These are phyloP conservation scores for Umbelopsis ramanniana DNA, from an alignment of 192 early-diverging fungal species.

Conservation along the genomic window DNA sequence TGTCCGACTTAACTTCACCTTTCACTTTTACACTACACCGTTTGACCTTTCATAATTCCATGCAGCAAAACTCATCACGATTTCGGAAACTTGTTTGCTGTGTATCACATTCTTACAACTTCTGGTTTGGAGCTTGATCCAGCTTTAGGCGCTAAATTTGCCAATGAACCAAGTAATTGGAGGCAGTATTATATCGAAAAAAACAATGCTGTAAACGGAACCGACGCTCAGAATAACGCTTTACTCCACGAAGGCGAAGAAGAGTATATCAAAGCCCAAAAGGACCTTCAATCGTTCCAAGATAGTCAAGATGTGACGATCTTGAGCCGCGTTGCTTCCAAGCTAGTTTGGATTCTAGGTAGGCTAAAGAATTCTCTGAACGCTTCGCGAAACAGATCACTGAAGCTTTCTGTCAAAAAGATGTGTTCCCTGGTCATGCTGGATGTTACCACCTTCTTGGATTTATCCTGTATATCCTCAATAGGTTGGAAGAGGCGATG, in stretches of 20 bases:
- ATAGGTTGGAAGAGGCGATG: conserved; percentile 55
- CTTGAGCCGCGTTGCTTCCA: conserved; percentile 48
- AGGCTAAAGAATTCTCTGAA: neutral
- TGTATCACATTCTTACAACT: conserved; percentile 50
- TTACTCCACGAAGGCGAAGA: conserved; percentile 49
- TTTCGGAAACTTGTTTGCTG: conserved; percentile 57
- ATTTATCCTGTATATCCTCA: conserved; percentile 56
- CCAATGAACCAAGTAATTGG: conserved; percentile 51
- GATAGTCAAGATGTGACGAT: conserved; percentile 40
- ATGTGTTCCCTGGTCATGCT: conserved; percentile 56
- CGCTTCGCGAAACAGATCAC: neutral
- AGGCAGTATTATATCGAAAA: conserved; percentile 47
- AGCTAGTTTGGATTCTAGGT: conserved; percentile 57
- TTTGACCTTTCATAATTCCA: neutral
- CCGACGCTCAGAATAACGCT: conserved; percentile 35
- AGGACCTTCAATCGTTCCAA: conserved; percentile 48
- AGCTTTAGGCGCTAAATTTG: conserved; percentile 28
- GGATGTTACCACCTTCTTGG: conserved; percentile 59
- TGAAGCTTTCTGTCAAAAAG: conserved; percentile 24
- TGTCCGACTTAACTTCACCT: neutral
- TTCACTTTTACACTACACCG: neutral
- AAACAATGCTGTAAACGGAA: conserved; percentile 31
- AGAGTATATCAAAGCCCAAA: conserved; percentile 47
- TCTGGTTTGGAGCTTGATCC: conserved; percentile 51
- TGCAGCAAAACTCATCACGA: conserved; percentile 53